Base-by-base conservation (phyloP, 2,329 filamentous ascomycete genomes). In the Lachnellula occidentalis region DNA sequence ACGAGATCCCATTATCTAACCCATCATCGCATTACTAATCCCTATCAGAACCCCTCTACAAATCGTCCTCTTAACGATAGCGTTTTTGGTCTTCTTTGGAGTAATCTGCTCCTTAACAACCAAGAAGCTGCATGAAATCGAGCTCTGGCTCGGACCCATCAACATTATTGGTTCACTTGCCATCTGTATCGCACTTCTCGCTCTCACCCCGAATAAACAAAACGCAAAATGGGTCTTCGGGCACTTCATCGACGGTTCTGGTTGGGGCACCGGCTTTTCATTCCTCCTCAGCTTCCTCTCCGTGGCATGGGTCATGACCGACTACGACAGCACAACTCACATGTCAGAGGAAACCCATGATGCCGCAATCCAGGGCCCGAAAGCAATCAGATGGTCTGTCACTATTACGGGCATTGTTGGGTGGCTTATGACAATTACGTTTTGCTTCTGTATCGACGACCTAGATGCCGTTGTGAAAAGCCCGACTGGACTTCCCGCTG, bases 271-370 rank as follows among this genome's bases (percentile, higher is more conserved):
- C 21, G 72, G 74, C 2, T 85, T 85, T 59, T 85, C 82, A 0
- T 86, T 85, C 61, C 72, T 86, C 9, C 71, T 86, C 6, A 74
- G 73, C 24, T 80, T 80, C 60, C 67, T 81, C 5, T 79, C 77
- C 15, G 78, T 81, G 14, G 76, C 78, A 21, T 81, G 78, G 78
- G 83, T 81, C n/a, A 85, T 86, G 82, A 86, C 82, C 5, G 82
- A 85, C 64, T 86, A 85, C 65, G 82, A 86, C 61, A 82, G 79
- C 45, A 86, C 83, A 11, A 85, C 82, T 5, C 83, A 86, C 63
- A 85, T 86, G 78, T 83, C 81, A 2, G 83, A 86, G 72, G 82
- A 86, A 69, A 85, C 80, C 0, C 81, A 84, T 59, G 78, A 86
- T 65, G 82, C 83, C 6, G 81, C 81, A 2, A 74, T 81, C 49